These are phyloP conservation scores for Lathyrus tuberosus DNA, from an alignment of 306 rosid species.

Conservation along the genomic window DNA sequence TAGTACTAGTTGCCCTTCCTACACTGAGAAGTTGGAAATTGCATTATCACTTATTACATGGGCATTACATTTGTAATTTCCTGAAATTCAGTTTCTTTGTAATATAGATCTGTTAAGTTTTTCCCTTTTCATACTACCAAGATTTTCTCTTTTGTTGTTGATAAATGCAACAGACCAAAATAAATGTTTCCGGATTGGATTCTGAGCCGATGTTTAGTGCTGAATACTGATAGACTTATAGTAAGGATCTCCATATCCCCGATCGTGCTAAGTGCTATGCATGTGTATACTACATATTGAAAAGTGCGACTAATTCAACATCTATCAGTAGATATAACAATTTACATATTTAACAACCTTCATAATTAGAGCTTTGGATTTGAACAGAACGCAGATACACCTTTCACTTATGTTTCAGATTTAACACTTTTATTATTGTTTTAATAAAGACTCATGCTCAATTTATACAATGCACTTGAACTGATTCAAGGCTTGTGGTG, in stretches of 20 bases:
- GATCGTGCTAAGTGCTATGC: no score
- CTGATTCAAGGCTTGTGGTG: slow-evolving; percentile 53
- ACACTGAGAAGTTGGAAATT: not conserved
- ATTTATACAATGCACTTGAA: slow-evolving; percentile 2
- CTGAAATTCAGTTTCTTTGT: not conserved
- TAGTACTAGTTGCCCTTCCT: not conserved
- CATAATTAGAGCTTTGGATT: no score
- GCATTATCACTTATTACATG: not conserved
- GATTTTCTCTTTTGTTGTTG: not conserved
- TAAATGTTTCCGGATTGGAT: not conserved
- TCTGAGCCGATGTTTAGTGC: not conserved
- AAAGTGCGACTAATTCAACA: no score
- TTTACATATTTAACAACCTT: no score
- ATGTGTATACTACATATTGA: no score
- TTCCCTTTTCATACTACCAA: not conserved
- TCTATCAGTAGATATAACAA: no score
- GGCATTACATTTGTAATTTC: not conserved
- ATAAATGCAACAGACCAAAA: not conserved
- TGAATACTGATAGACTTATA: no score
- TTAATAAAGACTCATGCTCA: slow-evolving; percentile 2
- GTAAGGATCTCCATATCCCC: not conserved
- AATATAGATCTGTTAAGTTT: no score
- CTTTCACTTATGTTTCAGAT: not conserved
- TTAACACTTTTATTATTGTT: slow-evolving; percentile 27
- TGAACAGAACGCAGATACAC: no score